Percentiles rank a stretch among this genome's conserved stretches.
Conservation (phyloP, 2,329 filamentous ascomycete species). For the Talaromyces rugulosus region DNA sequence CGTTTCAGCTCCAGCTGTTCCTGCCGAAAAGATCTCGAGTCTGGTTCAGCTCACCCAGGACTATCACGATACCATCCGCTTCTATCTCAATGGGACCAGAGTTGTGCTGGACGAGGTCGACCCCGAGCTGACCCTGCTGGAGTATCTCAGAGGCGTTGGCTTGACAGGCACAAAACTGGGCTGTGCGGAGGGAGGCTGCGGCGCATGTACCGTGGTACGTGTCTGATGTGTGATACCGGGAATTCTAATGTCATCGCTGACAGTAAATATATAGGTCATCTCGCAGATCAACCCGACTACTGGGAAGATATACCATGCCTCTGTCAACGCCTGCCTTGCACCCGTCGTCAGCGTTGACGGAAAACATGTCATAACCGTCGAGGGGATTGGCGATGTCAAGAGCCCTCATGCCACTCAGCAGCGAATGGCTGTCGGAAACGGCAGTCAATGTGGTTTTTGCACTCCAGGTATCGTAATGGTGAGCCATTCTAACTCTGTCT, state of each 20-base stretch:
- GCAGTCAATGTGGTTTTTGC: conserved; percentile 93
- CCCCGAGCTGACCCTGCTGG: conserved; percentile 84
- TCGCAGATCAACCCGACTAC: conserved; percentile 93
- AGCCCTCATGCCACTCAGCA: conserved; percentile 86
- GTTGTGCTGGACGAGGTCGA: conserved; percentile 82
- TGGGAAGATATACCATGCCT: conserved; percentile 89
- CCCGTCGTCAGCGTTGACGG: conserved; percentile 90
- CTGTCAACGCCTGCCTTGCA: conserved; percentile 91
- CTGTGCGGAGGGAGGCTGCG: conserved; percentile 93
- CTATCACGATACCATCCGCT: conserved; percentile 83
- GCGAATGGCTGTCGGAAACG: conserved; percentile 83
- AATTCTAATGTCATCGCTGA: conserved; percentile 15
- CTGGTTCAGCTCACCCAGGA: conserved; percentile 63
- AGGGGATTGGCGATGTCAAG: conserved; percentile 87
- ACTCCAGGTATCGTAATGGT: conserved; percentile 95
- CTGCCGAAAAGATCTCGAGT: conserved; percentile 40
- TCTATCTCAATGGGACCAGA: conserved; percentile 92
- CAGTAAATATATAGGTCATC: conserved; percentile 55
- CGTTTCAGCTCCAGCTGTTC: conserved; percentile 42
- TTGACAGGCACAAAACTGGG: conserved; percentile 94
- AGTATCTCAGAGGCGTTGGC: conserved; percentile 89
- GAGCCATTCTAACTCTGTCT: conserved; percentile 14
- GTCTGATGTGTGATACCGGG: not conserved
- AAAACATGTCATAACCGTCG: conserved; percentile 96
- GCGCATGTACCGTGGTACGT: conserved; percentile 82